A percentile compares a stretch with the other conserved stretches of the same genome.
phyloP scores from a whole-genome alignment of 805 yeast genomes.

The Lachancea quebecensis region DNA sequence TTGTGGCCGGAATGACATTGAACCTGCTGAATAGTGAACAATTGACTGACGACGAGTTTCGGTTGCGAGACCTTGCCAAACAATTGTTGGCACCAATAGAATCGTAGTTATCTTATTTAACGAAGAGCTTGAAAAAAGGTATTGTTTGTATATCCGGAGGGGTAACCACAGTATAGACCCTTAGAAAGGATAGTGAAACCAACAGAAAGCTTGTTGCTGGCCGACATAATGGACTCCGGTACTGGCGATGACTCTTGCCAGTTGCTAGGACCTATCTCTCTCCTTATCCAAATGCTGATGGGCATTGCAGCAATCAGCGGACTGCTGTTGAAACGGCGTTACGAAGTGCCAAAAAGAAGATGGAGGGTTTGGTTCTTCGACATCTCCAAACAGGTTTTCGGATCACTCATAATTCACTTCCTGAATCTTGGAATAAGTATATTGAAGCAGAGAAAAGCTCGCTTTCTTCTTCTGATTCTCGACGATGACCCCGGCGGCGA shows the following conservation, averaged over 20 bases:
- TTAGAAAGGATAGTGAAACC: no score
- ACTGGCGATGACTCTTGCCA: slow-evolving; percentile 38
- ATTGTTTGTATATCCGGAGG: no score
- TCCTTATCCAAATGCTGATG: slow-evolving; percentile 65
- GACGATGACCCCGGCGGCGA: slow-evolving; percentile 20
- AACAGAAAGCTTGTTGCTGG: not conserved
- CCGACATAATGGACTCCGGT: not conserved
- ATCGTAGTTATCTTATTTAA: not conserved
- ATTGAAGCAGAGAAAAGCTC: slow-evolving; percentile 33
- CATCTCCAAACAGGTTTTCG: slow-evolving; percentile 82
- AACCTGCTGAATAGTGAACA: slow-evolving; percentile 4
- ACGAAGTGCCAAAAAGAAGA: slow-evolving; percentile 81
- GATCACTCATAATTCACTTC: slow-evolving; percentile 78
- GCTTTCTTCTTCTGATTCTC: slow-evolving; percentile 1
- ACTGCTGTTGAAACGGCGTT: slow-evolving; percentile 64
- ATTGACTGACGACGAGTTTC: slow-evolving; percentile 12
- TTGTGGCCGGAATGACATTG: slow-evolving; percentile 25
- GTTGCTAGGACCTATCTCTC: slow-evolving; percentile 79
- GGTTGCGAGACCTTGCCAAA: slow-evolving; percentile 8
- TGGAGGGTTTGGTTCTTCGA: slow-evolving; percentile 87
- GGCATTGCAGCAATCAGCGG: slow-evolving; percentile 74
- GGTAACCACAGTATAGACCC: no score
- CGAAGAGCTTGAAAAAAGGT: no score
- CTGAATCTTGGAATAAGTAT: slow-evolving; percentile 69
- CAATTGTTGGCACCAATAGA: slow-evolving; percentile 1